Evolutionary conservation across 2,329 filamentous ascomycete genomes (phyloP), one percentile per base, ranked within the genome.

Genomic region (Penicillium sclerotiorum): DNA sequence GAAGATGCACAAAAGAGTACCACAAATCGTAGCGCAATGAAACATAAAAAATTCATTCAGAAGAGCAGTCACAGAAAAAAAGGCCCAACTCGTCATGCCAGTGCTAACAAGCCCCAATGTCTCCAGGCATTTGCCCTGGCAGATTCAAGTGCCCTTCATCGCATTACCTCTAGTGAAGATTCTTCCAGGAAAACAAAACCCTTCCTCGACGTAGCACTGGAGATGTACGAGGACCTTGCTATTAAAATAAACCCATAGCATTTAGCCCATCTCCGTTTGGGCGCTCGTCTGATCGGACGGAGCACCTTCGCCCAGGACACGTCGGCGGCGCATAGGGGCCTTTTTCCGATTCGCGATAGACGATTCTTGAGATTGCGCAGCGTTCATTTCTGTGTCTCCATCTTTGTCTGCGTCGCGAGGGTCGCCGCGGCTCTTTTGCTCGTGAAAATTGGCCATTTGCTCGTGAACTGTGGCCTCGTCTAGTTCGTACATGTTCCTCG

Each of bases 401-500:
- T 72, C 69, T 20, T 59, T 57, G 46, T 68, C 68, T 53, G 62
- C 56, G 28, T 71, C 59, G 21, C 37, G 17, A 11, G 40, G 22
- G 15, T 43, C 17, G 18, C 17, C 6, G 37, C 7, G 44, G 59
- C 27, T 33, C 21, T 40, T 28, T 40, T 39, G 23, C 50, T 36
- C 66, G 62, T 46, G 74, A 69, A 52, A 69, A 72, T 38, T 69
- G 63, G 40, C 65, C 58, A 52, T 8, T 9, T 13, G 25, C 13
- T 28, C 25, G 25, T 28, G 25, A 9, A 13, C 13, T 4, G 25
- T 28, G 13, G 69, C 69, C 73, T 99, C 94, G 66, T 99, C 91
- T 42, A 97, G 78, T 62, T 95, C 89, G 36, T 80, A 85, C 47
- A 96, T 79, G 64, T 96, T 84, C 12, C 79, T 78, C 0, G 94